Conservation (phyloP, 768 basidiomycete genomes). For the Amanita thiersii region DNA sequence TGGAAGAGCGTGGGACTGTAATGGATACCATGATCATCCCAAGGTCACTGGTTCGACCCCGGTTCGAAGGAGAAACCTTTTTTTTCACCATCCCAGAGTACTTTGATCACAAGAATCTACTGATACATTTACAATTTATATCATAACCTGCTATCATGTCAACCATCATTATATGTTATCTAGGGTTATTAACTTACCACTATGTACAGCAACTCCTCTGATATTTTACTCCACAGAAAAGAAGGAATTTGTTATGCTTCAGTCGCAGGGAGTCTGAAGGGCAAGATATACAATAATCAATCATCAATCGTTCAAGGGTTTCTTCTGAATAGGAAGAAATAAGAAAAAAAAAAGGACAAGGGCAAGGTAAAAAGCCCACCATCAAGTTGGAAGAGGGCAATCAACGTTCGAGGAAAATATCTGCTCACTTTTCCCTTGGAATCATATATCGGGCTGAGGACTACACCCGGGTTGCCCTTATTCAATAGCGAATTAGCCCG, state of each 20-base stretch:
- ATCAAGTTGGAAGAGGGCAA: conserved; percentile 42
- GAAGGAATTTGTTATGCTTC: conserved; percentile 52
- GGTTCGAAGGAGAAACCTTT: conserved; percentile 19
- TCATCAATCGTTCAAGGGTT: conserved; percentile 24
- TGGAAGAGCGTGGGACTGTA: conserved; percentile 45
- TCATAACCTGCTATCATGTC: background rate
- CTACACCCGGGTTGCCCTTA: conserved; percentile 28
- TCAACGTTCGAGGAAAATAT: conserved; percentile 43
- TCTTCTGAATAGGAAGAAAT: conserved; percentile 16
- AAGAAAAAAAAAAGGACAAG: background rate
- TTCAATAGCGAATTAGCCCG: conserved; percentile 43
- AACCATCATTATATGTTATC: background rate
- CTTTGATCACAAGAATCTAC: background rate
- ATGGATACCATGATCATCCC: conserved; percentile 25
- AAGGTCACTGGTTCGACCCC: conserved; percentile 32
- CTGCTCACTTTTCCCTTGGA: conserved; percentile 36
- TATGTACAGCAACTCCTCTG: conserved; percentile 29
- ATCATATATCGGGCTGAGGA: conserved; percentile 40
- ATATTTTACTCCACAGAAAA: conserved; percentile 48
- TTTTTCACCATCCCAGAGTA: conserved; percentile 1
- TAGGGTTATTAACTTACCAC: too few relatives aligned
- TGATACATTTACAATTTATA: background rate
- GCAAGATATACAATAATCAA: conserved; percentile 29
- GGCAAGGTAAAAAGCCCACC: conserved; percentile 24
- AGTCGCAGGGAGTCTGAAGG: conserved; percentile 30